Percentiles rank a stretch among this genome's conserved stretches.
Evolutionary conservation across 2,329 filamentous ascomycete genomes (phyloP).

Genomic region (Purpureocillium takamizusanense): DNA sequence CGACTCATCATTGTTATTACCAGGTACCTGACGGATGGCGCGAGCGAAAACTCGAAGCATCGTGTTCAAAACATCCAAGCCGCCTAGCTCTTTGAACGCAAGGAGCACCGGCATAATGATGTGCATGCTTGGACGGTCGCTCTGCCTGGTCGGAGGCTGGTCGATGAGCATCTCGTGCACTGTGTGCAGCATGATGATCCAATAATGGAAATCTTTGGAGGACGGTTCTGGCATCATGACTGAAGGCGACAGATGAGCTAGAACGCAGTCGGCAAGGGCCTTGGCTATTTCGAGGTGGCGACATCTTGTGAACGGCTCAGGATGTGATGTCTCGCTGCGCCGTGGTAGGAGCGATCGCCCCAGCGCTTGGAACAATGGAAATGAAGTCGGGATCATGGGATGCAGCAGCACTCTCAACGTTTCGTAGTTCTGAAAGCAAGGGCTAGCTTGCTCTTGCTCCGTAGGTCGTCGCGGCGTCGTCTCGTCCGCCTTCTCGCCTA

Average conservation of each 20-base stretch:
- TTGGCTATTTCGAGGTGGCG: conserved; percentile 48
- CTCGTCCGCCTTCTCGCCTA: conserved; percentile 12
- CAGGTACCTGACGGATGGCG: conserved; percentile 17
- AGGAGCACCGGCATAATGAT: conserved; percentile 70
- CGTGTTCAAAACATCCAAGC: conserved; percentile 63
- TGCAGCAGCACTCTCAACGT: conserved; percentile 69
- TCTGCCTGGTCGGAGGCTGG: conserved; percentile 36
- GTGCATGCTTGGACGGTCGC: conserved; percentile 39
- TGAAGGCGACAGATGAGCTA: conserved; percentile 53
- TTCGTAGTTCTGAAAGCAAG: conserved; percentile 63
- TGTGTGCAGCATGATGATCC: conserved; percentile 71
- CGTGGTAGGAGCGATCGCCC: conserved; percentile 74
- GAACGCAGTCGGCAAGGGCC: conserved; percentile 61
- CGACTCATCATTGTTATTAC: conserved; percentile 36
- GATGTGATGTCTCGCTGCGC: conserved; percentile 39
- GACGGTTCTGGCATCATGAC: conserved; percentile 35
- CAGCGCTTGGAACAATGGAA: conserved; percentile 75
- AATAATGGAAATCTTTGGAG: conserved; percentile 65
- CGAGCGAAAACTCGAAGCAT: conserved; percentile 59
- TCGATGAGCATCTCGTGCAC: conserved; percentile 75
- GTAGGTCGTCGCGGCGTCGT: conserved; percentile 21
- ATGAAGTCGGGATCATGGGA: conserved; percentile 70
- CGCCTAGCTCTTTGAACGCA: conserved; percentile 75
- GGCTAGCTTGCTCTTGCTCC: conserved; percentile 31
- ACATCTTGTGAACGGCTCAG: conserved; percentile 50